Evolutionary conservation across 2,329 filamentous ascomycete species (phyloP), one percentile per base, ranked within the genome.

Genomic region (Cladorrhinum sp.): DNA sequence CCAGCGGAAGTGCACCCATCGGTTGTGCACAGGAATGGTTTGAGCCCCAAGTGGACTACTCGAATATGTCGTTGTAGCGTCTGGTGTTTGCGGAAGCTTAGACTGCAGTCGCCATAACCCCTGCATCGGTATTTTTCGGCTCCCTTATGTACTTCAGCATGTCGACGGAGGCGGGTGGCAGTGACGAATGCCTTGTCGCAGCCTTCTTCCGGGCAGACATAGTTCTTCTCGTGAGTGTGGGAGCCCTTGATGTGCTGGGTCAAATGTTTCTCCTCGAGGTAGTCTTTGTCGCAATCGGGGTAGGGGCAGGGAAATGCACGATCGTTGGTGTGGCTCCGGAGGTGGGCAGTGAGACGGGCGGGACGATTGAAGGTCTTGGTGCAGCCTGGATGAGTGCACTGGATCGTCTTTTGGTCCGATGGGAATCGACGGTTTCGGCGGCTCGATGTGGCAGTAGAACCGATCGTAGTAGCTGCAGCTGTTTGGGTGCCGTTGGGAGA

Each of bases 331-430:
- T 98, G 94, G 1, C 90, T 92, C 65, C 92, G 84, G 23, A 94
- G 76, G 70, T 98, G 94, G 61, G 91, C 87, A 62, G 88, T 82
- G 3, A 97, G 81, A 26, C 91, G 86, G 33, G 89, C 89, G 0
- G 92, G 92, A 2, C 94, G 87, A 73, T 96, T 96, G 79, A 95
- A 98, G 6, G 88, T 86, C 76, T 96, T 96, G 61, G 79, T 76
- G 72, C 94, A 98, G 65, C 81, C 84, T 10, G 87, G 83, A 72
- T 86, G 88, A 0, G 88, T 86, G 75, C 94, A 97, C 58, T 80
- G 78, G 65, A 92, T 87, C 4, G 86, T 92, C 78, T 96, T 96
- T 61, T 86, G 80, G 71, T 85, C 90, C 48, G 87, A 90, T 2
- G 87, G 88, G 63, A 85, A 86, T 61, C 81, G 84, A 61, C 76